Base-by-base conservation (phyloP, 192 early-diverging fungal genomes). In the Kickxella alabastrina region DNA sequence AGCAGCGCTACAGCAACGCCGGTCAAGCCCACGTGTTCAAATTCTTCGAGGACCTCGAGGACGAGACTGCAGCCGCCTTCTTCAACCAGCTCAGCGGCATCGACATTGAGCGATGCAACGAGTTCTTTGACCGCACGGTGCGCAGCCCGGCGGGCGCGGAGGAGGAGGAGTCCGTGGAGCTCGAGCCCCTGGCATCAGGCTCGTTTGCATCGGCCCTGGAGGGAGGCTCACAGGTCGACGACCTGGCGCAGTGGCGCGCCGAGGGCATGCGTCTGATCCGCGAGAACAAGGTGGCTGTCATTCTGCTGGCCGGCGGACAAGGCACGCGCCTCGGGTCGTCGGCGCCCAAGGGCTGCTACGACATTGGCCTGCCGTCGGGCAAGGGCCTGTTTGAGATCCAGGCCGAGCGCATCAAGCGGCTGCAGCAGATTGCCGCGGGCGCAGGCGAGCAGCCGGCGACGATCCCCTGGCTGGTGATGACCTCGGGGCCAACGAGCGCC, bases 391-490 rank as follows among this genome's bases (percentile, higher is more conserved):
- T 98, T 78, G 88, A 90, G 54, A 73, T 98, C 49, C 95, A 98
- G 77, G 95, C 88, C 13, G 88, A 95, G 77, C 87, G 95, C 42
- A 95, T 98, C 70, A 67, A 83, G 23, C 80, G 84, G 31, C 62
- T 98, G 51, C 92, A 98, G 74, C 68, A 82, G 38, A 43, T 93
- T 32, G 83, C 82, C 18, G 72, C 80, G 10, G 57, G 51, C 36
- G 48, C 35, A 17, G 43, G 69, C 31, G 58, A 60, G 36, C 52
- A 72, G n/a, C 35, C 53, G 4, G 55, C 63, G 29, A 78, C 85
- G 19, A 92, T 98, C 48, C 93, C 95, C 7, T 98, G 95, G 95
- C 95, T 95, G 66, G 84, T 99, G 59, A 99, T 99, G 96, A 94
- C 92, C 39, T 93, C 91, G 34, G 95, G 90, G 7, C 96, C 96